Percentiles rank a stretch among this genome's conserved stretches.
phyloP scores from a whole-genome alignment of 768 basidiomycete species.

The Lepiota venenata region DNA sequence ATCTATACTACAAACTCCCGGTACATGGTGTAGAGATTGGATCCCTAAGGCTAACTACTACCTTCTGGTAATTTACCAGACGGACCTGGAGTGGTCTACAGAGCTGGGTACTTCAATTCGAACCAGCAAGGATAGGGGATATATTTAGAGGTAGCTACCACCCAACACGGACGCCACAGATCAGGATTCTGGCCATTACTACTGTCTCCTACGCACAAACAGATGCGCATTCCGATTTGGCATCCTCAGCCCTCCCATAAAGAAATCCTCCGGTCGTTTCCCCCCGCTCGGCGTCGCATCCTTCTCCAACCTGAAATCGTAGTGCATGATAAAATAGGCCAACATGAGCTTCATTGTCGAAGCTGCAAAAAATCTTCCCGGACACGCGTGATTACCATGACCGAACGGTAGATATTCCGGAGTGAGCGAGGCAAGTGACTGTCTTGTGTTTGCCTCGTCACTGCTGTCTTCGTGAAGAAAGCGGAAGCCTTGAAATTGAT shows the following conservation, averaged over 20 bases:
- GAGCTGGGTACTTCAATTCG: no score
- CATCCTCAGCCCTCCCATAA: constrained; percentile 6
- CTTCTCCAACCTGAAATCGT: constrained; percentile 14
- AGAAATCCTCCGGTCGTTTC: constrained; percentile 8
- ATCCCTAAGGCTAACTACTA: no score
- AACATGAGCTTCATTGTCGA: constrained; percentile 13
- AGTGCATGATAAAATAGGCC: constrained; percentile 9
- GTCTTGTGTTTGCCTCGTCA: constrained; percentile 19
- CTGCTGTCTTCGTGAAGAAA: constrained; percentile 25
- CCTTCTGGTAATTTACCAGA: no score
- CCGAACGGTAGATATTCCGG: constrained; percentile 32
- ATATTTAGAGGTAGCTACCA: no score
- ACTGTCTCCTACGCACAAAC: constrained; percentile 6
- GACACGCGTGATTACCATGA: constrained; percentile 30
- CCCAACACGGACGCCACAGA: no score
- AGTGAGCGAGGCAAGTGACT: constrained; percentile 19
- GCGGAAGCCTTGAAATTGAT: constrained; percentile 39
- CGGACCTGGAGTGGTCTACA: no score
- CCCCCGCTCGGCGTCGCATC: background rate
- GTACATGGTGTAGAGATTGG: no score
- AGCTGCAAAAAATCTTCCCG: constrained; percentile 19
- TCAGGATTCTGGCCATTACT: no score
- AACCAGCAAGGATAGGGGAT: no score
- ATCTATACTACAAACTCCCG: no score
- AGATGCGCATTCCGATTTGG: constrained; percentile 12